Conservation (phyloP, 1,139 yeast genomes). For the Magnusiomyces fungicola region DNA sequence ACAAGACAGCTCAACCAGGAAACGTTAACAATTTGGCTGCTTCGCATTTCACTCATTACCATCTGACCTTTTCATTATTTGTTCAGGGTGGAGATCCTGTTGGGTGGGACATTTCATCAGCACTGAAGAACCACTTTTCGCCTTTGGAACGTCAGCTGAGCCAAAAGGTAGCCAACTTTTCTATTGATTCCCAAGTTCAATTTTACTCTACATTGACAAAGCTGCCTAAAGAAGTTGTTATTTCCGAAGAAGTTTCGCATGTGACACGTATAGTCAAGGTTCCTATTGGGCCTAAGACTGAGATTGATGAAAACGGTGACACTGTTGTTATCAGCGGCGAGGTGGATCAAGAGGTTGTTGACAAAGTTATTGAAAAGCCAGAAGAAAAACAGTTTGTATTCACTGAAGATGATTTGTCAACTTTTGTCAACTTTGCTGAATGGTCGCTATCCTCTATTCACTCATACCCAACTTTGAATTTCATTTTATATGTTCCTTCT, state of each 20-base stretch:
- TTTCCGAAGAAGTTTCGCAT: constrained; percentile 13
- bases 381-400: constrained; percentile 19
- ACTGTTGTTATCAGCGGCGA: constrained; percentile 15
- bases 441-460: constrained; percentile 53
- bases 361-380: too few relatives aligned
- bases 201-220: constrained; percentile 47
- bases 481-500: constrained; percentile 59
- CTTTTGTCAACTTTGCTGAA: constrained; percentile 69
- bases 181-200: constrained; percentile 73
- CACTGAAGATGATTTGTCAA: constrained; percentile 43
- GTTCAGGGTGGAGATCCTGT: constrained; percentile 49
- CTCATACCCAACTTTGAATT: constrained; percentile 58
- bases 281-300: too few relatives aligned
- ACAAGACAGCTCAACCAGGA: constrained; percentile 13
- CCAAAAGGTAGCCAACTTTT: constrained; percentile 54
- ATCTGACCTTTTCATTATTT: constrained; percentile 58
- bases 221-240: constrained; percentile 21
- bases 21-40: constrained; percentile 23
- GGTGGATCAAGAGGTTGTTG: too few relatives aligned
- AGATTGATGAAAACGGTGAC: constrained; percentile 23
- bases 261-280: too few relatives aligned
- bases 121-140: constrained; percentile 39
- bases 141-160: constrained; percentile 41
- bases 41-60: constrained; percentile 57
- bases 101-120: constrained; percentile 50